Conservation (phyloP, 805 yeast species). For the Myxozyma kluyveri region DNA sequence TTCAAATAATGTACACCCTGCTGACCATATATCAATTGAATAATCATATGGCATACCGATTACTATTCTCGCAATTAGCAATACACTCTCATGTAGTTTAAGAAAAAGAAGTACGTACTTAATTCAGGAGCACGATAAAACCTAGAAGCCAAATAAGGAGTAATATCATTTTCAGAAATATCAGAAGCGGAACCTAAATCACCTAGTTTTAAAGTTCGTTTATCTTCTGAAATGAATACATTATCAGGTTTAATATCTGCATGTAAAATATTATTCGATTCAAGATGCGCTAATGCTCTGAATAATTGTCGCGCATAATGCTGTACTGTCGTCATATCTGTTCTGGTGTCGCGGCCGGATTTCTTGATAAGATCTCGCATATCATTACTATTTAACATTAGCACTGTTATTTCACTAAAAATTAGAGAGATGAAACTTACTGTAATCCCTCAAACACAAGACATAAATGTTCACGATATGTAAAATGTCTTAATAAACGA, state of each 20-base stretch:
- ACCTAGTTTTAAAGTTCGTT: slow-evolving; percentile 74
- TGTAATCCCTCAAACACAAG: slow-evolving; percentile 75
- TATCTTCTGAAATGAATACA: slow-evolving; percentile 59
- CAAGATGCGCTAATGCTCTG: slow-evolving; percentile 65
- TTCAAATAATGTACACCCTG: slow-evolving; percentile 90
- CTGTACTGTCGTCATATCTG: slow-evolving; percentile 65
- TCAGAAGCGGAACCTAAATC: slow-evolving; percentile 83
- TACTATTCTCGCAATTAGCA: slow-evolving; percentile 30
- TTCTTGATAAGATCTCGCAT: slow-evolving; percentile 70
- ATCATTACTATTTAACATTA: slow-evolving; percentile 49
- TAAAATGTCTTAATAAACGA: slow-evolving; percentile 67
- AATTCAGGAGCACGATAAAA: slow-evolving; percentile 78
- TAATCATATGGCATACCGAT: slow-evolving; percentile 59
- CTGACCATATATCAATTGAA: slow-evolving; percentile 90
- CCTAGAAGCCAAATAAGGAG: slow-evolving; percentile 50
- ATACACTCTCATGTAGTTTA: neutral
- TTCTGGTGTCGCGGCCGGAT: slow-evolving; percentile 81
- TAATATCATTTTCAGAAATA: slow-evolving; percentile 30
- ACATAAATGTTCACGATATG: slow-evolving; percentile 82
- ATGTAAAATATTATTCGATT: slow-evolving; percentile 71
- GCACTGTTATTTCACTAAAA: neutral
- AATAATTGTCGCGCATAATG: slow-evolving; percentile 69
- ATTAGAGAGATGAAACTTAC: neutral
- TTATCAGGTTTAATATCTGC: slow-evolving; percentile 93
- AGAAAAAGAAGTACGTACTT: too few relatives aligned